Evolutionary conservation across 352 stramenopile genomes (phyloP).

Genomic region (Phytophthora tentaculata): DNA sequence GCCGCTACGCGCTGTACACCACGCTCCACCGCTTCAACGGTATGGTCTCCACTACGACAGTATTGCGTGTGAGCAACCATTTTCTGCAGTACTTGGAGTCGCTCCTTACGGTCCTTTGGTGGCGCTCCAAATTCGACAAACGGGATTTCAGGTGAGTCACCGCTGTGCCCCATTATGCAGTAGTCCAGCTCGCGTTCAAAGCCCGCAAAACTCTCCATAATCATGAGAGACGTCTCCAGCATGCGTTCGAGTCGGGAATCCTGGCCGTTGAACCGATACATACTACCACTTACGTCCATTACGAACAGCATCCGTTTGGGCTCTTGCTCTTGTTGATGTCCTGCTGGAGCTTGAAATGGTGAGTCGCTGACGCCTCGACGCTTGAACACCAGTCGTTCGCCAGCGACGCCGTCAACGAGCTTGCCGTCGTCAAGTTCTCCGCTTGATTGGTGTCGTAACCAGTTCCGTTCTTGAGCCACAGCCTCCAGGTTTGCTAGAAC

Average conservation of each 20-base stretch:
- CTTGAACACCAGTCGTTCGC: slow-evolving; percentile 95
- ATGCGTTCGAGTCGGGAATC: slow-evolving; percentile 92
- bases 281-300: slow-evolving; percentile 92
- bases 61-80: slow-evolving; percentile 97
- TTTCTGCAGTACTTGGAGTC: slow-evolving; percentile 91
- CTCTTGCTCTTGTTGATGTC: slow-evolving; percentile 35
- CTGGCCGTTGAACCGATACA: slow-evolving; percentile 95
- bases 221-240: slow-evolving; percentile 94
- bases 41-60: slow-evolving; percentile 94
- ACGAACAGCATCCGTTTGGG: slow-evolving; percentile 92
- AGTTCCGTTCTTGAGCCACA: slow-evolving; percentile 87
- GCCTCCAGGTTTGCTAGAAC: slow-evolving; percentile 88
- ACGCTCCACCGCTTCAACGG: slow-evolving; percentile 90
- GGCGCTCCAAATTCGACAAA: slow-evolving; percentile 91
- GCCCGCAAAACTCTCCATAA: slow-evolving; percentile 95
- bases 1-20: slow-evolving; percentile 77
- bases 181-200: slow-evolving; percentile 92
- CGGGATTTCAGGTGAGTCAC: slow-evolving; percentile 85
- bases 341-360: slow-evolving; percentile 40
- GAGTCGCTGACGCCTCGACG: slow-evolving; percentile 81
- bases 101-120: slow-evolving; percentile 85
- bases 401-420: slow-evolving; percentile 93
- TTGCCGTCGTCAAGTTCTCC: slow-evolving; percentile 97
- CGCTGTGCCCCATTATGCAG: slow-evolving; percentile 93
- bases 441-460: slow-evolving; percentile 92